Base-by-base conservation (phyloP, 2,329 filamentous ascomycete species). In the Colletotrichum gloeosporioides region DNA sequence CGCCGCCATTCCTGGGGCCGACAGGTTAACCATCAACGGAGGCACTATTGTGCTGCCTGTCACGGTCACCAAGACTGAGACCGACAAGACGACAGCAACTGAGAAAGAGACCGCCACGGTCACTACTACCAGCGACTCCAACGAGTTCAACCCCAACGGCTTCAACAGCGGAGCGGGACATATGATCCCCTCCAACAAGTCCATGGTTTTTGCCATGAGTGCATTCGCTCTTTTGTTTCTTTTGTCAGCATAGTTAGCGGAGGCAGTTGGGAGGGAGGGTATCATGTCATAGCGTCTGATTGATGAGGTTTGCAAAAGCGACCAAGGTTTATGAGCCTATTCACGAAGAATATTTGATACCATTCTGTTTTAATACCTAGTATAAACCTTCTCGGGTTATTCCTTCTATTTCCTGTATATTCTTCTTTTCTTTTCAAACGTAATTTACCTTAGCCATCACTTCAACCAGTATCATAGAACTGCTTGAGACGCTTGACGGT, bases 91-190 rank as follows among this genome's bases (percentile, higher is more conserved):
- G 29, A 71, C 69, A n/a, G 70, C 71, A 34, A 61, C 59, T 22
- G 13, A 36, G 62, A 71, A 63, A 18, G 62, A 75, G 69, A 76
- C 73, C 5, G 73, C 70, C 12, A 76, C 73, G 27, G 64, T 73
- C 32, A 76, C 73, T 8, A 27, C 4, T n/a, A 73, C 73, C 10
- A n/a, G 6, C 31, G 64, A 65, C 6, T 15, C 63, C 27, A 15
- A 27, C 12, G 32, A 22, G 7, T 61, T 76, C 64, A 32, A 25
- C 6, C 73, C 70, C 3, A 49, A 36, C 34, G 59, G 9, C 73
- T 73, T 76, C 39, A 76, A 73, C 64, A 76, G 73, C 16, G 70
- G 70, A 15, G 64, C 64, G 8, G 73, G 70, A 27, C 70, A 68
- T 13, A 55, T 69, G 2, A n/a, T 76, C 34, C 69, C 70, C n/a